phyloP scores from a whole-genome alignment of 1,284 basidiomycete genomes.

The Fereydounia khargensis region DNA sequence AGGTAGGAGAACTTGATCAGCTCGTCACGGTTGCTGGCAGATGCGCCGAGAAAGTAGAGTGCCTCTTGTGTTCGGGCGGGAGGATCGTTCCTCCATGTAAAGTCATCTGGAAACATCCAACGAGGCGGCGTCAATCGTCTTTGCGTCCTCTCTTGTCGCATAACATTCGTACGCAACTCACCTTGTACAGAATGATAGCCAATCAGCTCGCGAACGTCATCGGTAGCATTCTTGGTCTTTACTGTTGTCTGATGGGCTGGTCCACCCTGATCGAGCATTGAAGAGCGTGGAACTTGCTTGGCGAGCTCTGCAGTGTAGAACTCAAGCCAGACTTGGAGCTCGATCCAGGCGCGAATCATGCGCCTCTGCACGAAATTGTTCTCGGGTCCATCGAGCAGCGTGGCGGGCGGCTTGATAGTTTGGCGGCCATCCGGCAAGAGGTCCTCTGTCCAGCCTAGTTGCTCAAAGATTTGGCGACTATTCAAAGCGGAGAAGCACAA shows the following conservation, averaged over 20 bases:
- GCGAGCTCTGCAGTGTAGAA: slow-evolving; percentile 12
- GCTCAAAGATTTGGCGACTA: slow-evolving; percentile 16
- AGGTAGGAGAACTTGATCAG: slow-evolving; percentile 34
- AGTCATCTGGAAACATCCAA: too few species aligned
- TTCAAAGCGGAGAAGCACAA: too few species aligned
- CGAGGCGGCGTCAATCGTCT: slow-evolving; percentile 17
- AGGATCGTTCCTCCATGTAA: slow-evolving; percentile 2
- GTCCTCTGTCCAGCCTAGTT: slow-evolving; percentile 18
- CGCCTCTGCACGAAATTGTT: slow-evolving; percentile 2
- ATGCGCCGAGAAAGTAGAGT: slow-evolving; percentile 12
- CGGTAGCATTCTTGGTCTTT: slow-evolving; percentile 2
- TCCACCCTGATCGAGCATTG: too few species aligned
- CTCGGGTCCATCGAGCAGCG: background rate
- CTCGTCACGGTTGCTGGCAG: slow-evolving; percentile 17
- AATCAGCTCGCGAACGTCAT: slow-evolving; percentile 12
- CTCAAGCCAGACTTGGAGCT: slow-evolving; percentile 23
- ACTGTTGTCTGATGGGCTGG: too few species aligned
- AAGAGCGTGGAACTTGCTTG: too few species aligned
- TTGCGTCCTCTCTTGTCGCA: too few species aligned
- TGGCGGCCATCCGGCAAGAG: slow-evolving; percentile 19
- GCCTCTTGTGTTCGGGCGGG: slow-evolving; percentile 9
- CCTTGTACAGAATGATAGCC: too few species aligned
- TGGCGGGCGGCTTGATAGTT: slow-evolving; percentile 7
- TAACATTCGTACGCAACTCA: too few species aligned
- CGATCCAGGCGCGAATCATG: slow-evolving; percentile 34